Percentiles rank a stretch among this genome's conserved stretches.
Evolutionary conservation across 2,329 filamentous ascomycete species (phyloP).

Genomic region (Penicillium capsulatum): DNA sequence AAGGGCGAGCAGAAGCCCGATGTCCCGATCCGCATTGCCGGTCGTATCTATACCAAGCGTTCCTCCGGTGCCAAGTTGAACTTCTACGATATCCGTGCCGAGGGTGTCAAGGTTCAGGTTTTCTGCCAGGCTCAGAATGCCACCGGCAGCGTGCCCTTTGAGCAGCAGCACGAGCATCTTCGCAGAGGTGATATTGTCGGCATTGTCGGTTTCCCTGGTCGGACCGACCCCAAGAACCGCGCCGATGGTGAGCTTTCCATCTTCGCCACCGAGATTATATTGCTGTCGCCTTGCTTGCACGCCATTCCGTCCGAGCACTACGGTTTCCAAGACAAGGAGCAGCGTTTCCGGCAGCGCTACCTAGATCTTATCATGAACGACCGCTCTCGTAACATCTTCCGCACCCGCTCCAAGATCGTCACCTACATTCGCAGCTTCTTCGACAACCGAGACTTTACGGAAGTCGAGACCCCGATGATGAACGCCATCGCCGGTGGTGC

Average conservation of each 20-base stretch:
- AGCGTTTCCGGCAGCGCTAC: conserved; percentile 87
- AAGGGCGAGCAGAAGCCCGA: conserved; percentile 80
- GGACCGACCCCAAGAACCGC: conserved; percentile 84
- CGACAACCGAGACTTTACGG: conserved; percentile 79
- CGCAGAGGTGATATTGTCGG: conserved; percentile 91
- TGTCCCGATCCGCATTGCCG: conserved; percentile 70
- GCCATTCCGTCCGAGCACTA: conserved; percentile 81
- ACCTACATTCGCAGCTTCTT: conserved; percentile 86
- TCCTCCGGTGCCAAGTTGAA: conserved; percentile 76
- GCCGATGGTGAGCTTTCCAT: conserved; percentile 89
- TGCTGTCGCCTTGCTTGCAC: conserved; percentile 88
- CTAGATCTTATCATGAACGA: conserved; percentile 98
- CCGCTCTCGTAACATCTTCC: conserved; percentile 73
- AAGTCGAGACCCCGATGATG: conserved; percentile 97
- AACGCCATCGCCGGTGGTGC: conserved; percentile 93
- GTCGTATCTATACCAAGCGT: conserved; percentile 85
- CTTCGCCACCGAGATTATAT: conserved; percentile 78
- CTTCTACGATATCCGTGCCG: conserved; percentile 81
- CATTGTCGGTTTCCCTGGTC: conserved; percentile 74
- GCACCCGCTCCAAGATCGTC: conserved; percentile 82
- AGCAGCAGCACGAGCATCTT: conserved; percentile 82
- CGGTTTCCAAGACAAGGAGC: conserved; percentile 92
- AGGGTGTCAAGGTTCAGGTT: conserved; percentile 78
- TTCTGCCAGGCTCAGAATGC: conserved; percentile 85
- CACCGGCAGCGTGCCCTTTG: conserved; percentile 66